Evolutionary conservation across 23 red algal genomes (phyloP), one percentile per base, ranked within the genome.

Genomic region (Gracilaria vermiculophylla): DNA sequence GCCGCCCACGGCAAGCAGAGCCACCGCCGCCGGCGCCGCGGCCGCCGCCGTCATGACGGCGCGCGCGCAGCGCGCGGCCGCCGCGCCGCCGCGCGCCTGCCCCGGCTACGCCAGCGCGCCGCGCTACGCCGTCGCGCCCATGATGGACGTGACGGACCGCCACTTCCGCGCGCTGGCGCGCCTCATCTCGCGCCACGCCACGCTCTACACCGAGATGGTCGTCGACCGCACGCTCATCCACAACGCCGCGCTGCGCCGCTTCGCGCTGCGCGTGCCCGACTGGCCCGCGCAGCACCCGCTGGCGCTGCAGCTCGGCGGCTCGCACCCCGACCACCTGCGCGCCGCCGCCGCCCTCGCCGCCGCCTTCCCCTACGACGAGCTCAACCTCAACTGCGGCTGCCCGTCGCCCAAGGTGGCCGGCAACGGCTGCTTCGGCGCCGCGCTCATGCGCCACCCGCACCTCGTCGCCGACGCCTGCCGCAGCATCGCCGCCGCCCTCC

Each of bases 81-180:
- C 56, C 56, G 56, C 20, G 20, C 4, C 35, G 34, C 64, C 9
- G n/a, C n/a, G n/a, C n/a, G n/a, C n/a, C n/a, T n/a, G n/a, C n/a
- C n/a, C n/a, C n/a, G n/a, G n/a, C n/a, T n/a, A n/a, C n/a, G n/a
- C n/a, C n/a, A 42, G 43, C 67, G 37, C 67, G 67, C 67, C 11
- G 15, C 16, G 12, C 34, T 95, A 94, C 84, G 56, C 97, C 1
- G 85, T 99, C 32, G 97, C 97, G 47, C 97, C 97, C 67, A 99
- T 99, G 97, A 95, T 99, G 92, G 93, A 99, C 51, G 97, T 99
- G 34, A 99, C 97, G 40, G 93, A 99, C 81, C 89, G 76, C 29
- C 92, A 95, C 72, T 99, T 95, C 71, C 86, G 94, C 47, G 83
- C 78, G 31, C 67, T 99, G 27, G 52, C 75, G 19, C 81, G 97